Conservation (phyloP, 192 early-diverging fungal genomes). For the Rhizophagus clarus region DNA sequence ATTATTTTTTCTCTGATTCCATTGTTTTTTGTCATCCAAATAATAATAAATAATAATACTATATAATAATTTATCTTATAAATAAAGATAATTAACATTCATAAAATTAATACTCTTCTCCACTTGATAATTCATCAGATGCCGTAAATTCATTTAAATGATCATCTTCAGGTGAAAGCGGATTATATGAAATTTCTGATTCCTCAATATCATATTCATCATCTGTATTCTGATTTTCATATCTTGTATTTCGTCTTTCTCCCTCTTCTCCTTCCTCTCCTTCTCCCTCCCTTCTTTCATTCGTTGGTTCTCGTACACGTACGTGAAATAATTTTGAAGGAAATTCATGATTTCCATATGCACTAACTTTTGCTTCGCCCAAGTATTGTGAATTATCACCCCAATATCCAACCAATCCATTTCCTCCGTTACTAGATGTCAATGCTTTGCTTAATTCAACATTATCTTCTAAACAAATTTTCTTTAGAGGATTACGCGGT, state of each 20-base stretch:
- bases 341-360: conserved; percentile 1
- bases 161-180: conserved; percentile 17
- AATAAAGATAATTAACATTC: background rate
- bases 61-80: too few species aligned
- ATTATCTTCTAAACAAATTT: conserved; percentile 43
- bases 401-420: conserved; percentile 24
- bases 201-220: background rate
- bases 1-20: too few species aligned
- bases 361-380: conserved; percentile 17
- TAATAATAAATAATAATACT: too few species aligned
- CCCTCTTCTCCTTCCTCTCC: background rate
- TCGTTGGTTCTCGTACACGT: background rate
- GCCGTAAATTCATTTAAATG: background rate
- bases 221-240: background rate
- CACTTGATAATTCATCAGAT: conserved; percentile 22
- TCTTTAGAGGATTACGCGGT: conserved; percentile 42
- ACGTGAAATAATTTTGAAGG: background rate
- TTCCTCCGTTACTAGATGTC: conserved; percentile 31
- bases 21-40: too few species aligned
- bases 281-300: background rate
- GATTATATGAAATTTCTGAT: background rate
- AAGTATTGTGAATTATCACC: conserved; percentile 11
- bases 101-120: conserved; percentile 24
- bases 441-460: conserved; percentile 42
- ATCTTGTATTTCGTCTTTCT: background rate